A percentile compares a stretch with the other conserved stretches of the same genome.
Conservation (phyloP, 2,329 filamentous ascomycete genomes). For the Knoxdaviesia proteae region DNA sequence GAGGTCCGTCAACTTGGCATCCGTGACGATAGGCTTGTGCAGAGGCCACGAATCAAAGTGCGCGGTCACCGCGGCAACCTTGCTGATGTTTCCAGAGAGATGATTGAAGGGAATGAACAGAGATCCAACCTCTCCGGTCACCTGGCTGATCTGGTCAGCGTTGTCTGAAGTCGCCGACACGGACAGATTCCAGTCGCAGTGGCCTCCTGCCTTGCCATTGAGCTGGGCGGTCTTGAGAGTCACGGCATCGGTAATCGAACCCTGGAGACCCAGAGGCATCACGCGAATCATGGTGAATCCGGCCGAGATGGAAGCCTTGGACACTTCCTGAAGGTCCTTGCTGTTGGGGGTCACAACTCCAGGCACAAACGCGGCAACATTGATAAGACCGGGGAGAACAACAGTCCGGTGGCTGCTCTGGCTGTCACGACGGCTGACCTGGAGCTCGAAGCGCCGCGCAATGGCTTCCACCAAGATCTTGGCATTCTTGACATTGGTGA, state of each 20-base stretch:
- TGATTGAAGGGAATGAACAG: slow-evolving; percentile 71
- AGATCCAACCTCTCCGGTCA: slow-evolving; percentile 55
- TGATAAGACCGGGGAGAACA: slow-evolving; percentile 54
- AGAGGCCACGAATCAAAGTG: slow-evolving; percentile 62
- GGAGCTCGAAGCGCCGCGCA: slow-evolving; percentile 67
- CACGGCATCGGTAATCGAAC: slow-evolving; percentile 50
- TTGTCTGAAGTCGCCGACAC: slow-evolving; percentile 55
- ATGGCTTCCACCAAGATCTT: slow-evolving; percentile 94
- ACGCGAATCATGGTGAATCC: slow-evolving; percentile 67
- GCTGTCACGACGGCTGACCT: slow-evolving; percentile 67
- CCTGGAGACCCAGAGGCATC: slow-evolving; percentile 55
- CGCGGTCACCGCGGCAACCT: slow-evolving; percentile 57
- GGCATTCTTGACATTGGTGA: slow-evolving; percentile 98
- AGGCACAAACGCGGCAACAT: slow-evolving; percentile 62
- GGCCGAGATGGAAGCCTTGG: slow-evolving; percentile 50
- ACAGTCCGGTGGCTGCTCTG: slow-evolving; percentile 72
- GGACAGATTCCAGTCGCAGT: slow-evolving; percentile 65
- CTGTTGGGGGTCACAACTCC: slow-evolving; percentile 44
- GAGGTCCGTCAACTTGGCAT: slow-evolving; percentile 61
- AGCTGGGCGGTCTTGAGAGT: slow-evolving; percentile 52
- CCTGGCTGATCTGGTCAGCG: slow-evolving; percentile 51
- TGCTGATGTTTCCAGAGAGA: slow-evolving; percentile 64
- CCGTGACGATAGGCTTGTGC: slow-evolving; percentile 62
- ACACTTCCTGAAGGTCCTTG: slow-evolving; percentile 47
- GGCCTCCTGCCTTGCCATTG: slow-evolving; percentile 45